Evolutionary conservation across 2,329 filamentous ascomycete species (phyloP).

Genomic region (Cadophora sp.): DNA sequence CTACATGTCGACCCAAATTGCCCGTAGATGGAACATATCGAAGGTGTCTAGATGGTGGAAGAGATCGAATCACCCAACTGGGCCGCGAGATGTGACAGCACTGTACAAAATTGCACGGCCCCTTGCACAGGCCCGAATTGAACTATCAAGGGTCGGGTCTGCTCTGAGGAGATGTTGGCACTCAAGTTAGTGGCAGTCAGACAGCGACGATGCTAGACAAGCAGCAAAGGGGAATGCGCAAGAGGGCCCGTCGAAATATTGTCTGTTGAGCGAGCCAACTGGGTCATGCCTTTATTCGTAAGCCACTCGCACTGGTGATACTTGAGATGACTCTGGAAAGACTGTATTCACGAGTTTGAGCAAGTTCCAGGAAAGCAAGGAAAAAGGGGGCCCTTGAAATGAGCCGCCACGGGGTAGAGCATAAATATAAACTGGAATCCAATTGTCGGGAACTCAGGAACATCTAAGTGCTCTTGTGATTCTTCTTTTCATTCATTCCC

Average conservation of each 20-base stretch:
- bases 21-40: not conserved
- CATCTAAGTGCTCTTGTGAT: not conserved
- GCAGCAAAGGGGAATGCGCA: not conserved
- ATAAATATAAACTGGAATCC: not conserved
- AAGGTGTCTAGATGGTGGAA: not conserved
- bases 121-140: not conserved
- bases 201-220: not conserved
- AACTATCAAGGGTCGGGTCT: not conserved
- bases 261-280: not conserved
- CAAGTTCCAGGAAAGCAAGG: not conserved
- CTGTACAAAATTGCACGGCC: too few species aligned
- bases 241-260: not conserved
- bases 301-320: not conserved
- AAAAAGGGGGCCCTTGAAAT: not conserved
- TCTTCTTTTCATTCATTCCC: not conserved
- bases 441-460: not conserved
- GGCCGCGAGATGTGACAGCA: too few species aligned
- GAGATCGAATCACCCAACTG: not conserved
- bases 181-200: not conserved
- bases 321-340: not conserved
- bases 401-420: not conserved
- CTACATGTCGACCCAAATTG: not conserved
- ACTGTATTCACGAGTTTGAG: not conserved
- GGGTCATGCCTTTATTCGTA: not conserved
- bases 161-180: not conserved